Base-by-base conservation (phyloP, 441 rosid species). In the Erodium chrysanthum region DNA sequence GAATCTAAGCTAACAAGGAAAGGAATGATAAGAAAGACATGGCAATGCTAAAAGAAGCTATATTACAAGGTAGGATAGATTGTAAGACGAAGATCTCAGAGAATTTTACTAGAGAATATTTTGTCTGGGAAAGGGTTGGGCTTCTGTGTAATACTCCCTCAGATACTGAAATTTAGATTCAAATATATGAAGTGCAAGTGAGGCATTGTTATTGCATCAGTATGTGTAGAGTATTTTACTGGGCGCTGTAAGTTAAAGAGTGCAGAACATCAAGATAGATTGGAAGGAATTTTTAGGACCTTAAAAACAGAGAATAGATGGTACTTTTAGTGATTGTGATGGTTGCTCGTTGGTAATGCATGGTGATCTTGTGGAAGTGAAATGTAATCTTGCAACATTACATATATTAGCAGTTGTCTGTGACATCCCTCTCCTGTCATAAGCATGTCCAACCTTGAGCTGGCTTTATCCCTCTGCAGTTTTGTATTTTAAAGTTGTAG, bases 261-360 rank as follows among this genome's bases (percentile, higher is more conserved):
- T 29, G 33, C 33, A 29, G 29, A 3, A 25, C 29, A 25, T 25
- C 29, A 25, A 25, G 29, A 25, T 79, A 91, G 62, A 59, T 84
- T 44, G 90, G n/a, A n/a, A n/a, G n/a, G n/a, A n/a, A n/a, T n/a
- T n/a, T n/a, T n/a, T n/a, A n/a, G n/a, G n/a, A n/a, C n/a, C n/a
- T n/a, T n/a, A n/a, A n/a, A n/a, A n/a, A n/a, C n/a, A n/a, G n/a
- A n/a, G n/a, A n/a, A n/a, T n/a, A n/a, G n/a, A n/a, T n/a, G n/a
- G n/a, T n/a, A n/a, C n/a, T n/a, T n/a, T n/a, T n/a, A n/a, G n/a
- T n/a, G n/a, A n/a, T n/a, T n/a, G n/a, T n/a, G n/a, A n/a, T n/a
- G n/a, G n/a, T n/a, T n/a, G n/a, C n/a, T n/a, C n/a, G n/a, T n/a
- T n/a, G n/a, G n/a, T 52, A 52, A 52, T 17, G 59, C 59, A 52